Percentiles rank a stretch among this genome's conserved stretches.
Evolutionary conservation across 768 basidiomycete genomes (phyloP).

Genomic region (Butyriboletus loyo): DNA sequence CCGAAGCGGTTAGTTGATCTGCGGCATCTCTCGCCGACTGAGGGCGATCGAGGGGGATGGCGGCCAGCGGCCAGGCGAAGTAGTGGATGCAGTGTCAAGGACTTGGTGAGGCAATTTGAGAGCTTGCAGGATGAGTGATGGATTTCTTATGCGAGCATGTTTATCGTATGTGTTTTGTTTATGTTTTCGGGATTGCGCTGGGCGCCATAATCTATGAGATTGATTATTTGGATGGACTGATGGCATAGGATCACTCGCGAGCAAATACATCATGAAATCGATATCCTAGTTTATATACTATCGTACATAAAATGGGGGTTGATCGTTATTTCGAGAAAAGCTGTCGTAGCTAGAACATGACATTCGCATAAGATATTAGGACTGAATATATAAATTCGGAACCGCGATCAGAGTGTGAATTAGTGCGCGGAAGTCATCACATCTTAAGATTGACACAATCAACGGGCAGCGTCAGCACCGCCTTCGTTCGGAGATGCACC

Average conservation of each 20-base stretch:
- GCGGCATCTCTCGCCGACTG: conserved; percentile 38
- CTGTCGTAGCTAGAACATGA: not conserved
- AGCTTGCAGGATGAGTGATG: conserved; percentile 18
- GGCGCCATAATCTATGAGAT: conserved; percentile 5
- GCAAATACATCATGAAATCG: not conserved
- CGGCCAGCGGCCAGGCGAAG: conserved; percentile 45
- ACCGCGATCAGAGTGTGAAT: not conserved
- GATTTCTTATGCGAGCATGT: conserved; percentile 3
- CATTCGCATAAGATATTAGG: not conserved
- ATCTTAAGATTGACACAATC: not conserved
- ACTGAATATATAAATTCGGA: not conserved
- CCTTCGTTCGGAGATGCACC: not conserved
- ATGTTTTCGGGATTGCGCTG: conserved; percentile 15
- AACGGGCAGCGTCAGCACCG: not conserved
- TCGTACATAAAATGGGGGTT: not conserved
- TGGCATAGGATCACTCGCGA: not conserved
- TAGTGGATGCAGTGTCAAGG: conserved; percentile 71
- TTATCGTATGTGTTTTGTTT: conserved; percentile 3
- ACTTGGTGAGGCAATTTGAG: conserved; percentile 66
- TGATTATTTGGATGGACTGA: not conserved
- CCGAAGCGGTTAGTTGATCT: conserved; percentile 54
- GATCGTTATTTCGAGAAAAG: not conserved
- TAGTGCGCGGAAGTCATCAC: not conserved
- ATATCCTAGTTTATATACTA: not conserved
- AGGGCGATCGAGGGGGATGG: conserved; percentile 33